A percentile compares a stretch with the other conserved stretches of the same genome.
phyloP scores from a whole-genome alignment of 495 filamentous ascomycete genomes.

The Aspergillus panamensis region DNA sequence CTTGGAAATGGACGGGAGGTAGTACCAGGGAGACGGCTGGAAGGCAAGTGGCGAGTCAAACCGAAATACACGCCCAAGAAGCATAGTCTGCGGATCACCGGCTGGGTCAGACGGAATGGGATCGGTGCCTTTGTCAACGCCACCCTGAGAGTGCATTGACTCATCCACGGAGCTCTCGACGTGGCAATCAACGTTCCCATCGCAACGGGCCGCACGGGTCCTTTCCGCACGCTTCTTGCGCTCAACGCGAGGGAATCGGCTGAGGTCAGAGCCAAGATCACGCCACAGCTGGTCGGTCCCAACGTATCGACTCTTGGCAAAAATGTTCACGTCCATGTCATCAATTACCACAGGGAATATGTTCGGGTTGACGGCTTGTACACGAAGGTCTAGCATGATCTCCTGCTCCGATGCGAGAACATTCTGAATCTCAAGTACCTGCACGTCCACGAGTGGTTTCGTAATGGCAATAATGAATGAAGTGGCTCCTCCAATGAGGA shows the following conservation, averaged over 20 bases:
- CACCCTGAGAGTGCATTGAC: slow-evolving; percentile 22
- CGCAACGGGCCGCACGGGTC: slow-evolving; percentile 31
- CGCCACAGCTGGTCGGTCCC: slow-evolving; percentile 74
- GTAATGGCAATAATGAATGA: slow-evolving; percentile 88
- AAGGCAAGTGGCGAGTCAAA: slow-evolving; percentile 88
- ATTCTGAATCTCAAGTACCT: slow-evolving; percentile 73
- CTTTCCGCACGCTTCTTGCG: slow-evolving; percentile 35
- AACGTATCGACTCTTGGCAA: slow-evolving; percentile 86
- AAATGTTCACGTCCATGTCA: slow-evolving; percentile 83
- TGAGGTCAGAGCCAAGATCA: slow-evolving; percentile 43
- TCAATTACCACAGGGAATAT: slow-evolving; percentile 79
- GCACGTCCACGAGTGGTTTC: slow-evolving; percentile 76
- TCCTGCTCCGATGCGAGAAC: slow-evolving; percentile 93
- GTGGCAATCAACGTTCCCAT: slow-evolving; percentile 25
- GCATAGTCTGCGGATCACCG: slow-evolving; percentile 72
- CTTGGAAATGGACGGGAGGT: slow-evolving; percentile 59
- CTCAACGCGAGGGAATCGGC: slow-evolving; percentile 34
- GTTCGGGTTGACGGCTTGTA: slow-evolving; percentile 87
- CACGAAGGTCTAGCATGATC: slow-evolving; percentile 89
- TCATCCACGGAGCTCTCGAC: slow-evolving; percentile 10
- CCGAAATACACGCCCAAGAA: slow-evolving; percentile 77
- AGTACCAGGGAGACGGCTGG: slow-evolving; percentile 79
- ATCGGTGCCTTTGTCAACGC: slow-evolving; percentile 68
- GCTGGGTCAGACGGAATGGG: slow-evolving; percentile 61
- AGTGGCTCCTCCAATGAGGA: slow-evolving; percentile 74